Percentiles rank a stretch among this genome's conserved stretches.
phyloP scores from a whole-genome alignment of 495 filamentous ascomycete genomes.

The Baudoinia panamericana region DNA sequence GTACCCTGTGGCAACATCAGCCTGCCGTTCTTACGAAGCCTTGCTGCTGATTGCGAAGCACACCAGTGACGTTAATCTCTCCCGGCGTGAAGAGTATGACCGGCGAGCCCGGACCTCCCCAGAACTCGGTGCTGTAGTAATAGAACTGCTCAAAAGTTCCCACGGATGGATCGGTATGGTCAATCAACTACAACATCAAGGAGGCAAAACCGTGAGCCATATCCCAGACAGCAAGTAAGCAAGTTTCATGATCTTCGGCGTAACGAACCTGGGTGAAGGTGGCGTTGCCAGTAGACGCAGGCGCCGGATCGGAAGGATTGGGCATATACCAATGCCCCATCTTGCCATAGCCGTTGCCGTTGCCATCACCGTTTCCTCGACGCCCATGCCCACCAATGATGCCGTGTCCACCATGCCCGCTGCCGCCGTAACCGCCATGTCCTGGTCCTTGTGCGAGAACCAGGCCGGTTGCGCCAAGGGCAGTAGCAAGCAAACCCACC shows the following conservation, averaged over 20 bases:
- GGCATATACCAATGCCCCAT: background rate
- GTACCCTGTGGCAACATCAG: constrained; percentile 39
- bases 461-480: too few species aligned
- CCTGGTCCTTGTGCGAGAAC: too few species aligned
- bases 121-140: constrained; percentile 39
- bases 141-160: constrained; percentile 45
- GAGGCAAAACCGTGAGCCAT: too few species aligned
- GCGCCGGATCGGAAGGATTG: background rate
- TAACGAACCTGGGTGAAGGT: background rate
- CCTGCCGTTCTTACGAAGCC: too few species aligned
- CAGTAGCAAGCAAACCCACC: too few species aligned
- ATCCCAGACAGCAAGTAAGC: too few species aligned
- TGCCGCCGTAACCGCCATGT: too few species aligned
- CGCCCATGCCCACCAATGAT: too few species aligned
- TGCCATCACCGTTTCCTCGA: background rate
- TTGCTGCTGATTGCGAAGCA: too few species aligned
- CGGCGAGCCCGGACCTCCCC: constrained; percentile 42
- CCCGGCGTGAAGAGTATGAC: constrained; percentile 39
- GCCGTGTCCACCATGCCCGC: too few species aligned
- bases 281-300: background rate
- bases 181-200: too few species aligned
- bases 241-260: too few species aligned
- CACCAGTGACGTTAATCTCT: constrained; percentile 10
- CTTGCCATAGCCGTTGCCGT: background rate
- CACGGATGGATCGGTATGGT: constrained; percentile 38